These are phyloP conservation scores for Dalbergia cultrata DNA, from an alignment of 306 rosid genomes.

Conservation along the genomic window DNA sequence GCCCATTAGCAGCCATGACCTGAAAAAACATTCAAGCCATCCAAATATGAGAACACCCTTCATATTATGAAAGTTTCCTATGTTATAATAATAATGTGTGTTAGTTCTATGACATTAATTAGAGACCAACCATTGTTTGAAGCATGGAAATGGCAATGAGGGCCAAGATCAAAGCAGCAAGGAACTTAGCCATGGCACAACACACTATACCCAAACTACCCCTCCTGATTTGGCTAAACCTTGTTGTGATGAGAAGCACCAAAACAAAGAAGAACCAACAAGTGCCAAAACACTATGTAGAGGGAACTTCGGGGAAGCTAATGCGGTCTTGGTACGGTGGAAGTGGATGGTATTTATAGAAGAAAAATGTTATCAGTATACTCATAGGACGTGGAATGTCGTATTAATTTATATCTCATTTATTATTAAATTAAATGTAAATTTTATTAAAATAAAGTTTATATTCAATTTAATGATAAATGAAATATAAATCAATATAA, in stretches of 20 bases:
- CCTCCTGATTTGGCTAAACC: slow-evolving; percentile 38
- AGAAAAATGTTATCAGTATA: background rate
- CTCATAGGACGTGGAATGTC: too few relatives aligned
- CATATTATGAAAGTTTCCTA: background rate
- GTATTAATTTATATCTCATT: too few relatives aligned
- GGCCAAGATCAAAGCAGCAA: slow-evolving; percentile 45
- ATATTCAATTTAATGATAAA: too few relatives aligned
- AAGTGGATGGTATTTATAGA: slow-evolving; percentile 49
- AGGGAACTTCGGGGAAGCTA: slow-evolving; percentile 38
- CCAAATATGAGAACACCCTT: slow-evolving; percentile 32
- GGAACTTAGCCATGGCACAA: slow-evolving; percentile 47
- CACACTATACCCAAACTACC: background rate
- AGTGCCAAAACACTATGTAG: slow-evolving; percentile 6
- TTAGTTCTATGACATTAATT: slow-evolving; percentile 4
- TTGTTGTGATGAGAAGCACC: background rate
- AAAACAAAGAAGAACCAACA: background rate
- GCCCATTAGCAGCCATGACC: slow-evolving; percentile 50
- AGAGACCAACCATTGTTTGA: slow-evolving; percentile 48
- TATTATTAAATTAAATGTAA: too few relatives aligned
- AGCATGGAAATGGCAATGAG: slow-evolving; percentile 55
- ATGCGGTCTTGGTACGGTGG: background rate
- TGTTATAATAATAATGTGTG: background rate
- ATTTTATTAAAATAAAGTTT: too few relatives aligned
- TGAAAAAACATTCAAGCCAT: slow-evolving; percentile 33
- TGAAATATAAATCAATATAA: too few relatives aligned